A percentile compares a stretch with the other conserved stretches of the same genome.
Conservation (phyloP, 176 grass and related monocot genomes). For the sorghum (Sorghum bicolor) region DNA sequence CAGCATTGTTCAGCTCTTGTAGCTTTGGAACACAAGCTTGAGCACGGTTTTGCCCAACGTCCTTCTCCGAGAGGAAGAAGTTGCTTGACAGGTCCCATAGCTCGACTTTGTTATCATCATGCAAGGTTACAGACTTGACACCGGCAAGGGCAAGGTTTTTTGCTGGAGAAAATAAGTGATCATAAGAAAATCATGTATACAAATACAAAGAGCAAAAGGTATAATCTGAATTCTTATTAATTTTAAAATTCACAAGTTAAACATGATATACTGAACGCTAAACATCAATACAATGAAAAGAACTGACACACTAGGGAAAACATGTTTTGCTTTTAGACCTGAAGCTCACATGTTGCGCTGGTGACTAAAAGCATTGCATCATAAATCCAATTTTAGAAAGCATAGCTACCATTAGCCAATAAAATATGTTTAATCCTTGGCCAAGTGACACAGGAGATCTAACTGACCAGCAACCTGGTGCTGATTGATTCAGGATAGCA, state of each 20-base stretch:
- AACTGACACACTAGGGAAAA: neutral
- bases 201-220: neutral
- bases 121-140: slow-evolving; percentile 79
- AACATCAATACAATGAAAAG: neutral
- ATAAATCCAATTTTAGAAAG: neutral
- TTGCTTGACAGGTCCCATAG: slow-evolving; percentile 82
- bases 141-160: slow-evolving; percentile 88
- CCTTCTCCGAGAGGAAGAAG: slow-evolving; percentile 79
- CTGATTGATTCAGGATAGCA: neutral
- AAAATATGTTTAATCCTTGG: neutral
- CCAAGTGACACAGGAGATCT: neutral
- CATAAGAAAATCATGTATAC: neutral
- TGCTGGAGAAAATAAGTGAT: slow-evolving; percentile 43
- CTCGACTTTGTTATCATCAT: slow-evolving; percentile 70
- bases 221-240: neutral
- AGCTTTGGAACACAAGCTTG: slow-evolving; percentile 60
- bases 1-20: slow-evolving; percentile 87
- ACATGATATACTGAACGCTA: neutral
- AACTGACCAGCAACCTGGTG: neutral
- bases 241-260: neutral
- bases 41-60: slow-evolving; percentile 66
- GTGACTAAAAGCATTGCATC: neutral
- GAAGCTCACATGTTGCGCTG: neutral
- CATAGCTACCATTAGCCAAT: neutral
- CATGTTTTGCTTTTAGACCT: neutral